phyloP scores from a whole-genome alignment of 148 eudicot genomes.

The Tetragonia tetragonoides region DNA sequence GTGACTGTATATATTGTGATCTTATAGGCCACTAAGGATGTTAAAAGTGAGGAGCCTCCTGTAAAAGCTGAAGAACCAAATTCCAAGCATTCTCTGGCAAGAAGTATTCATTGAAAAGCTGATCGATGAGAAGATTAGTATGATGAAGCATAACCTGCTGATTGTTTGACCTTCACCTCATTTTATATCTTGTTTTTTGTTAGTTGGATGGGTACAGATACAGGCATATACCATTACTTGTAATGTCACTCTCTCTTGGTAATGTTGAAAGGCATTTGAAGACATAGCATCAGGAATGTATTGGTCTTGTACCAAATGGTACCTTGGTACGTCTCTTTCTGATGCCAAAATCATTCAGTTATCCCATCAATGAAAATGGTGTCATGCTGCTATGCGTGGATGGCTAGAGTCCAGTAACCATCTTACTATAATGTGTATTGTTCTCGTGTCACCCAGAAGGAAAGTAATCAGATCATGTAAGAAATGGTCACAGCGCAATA shows the following conservation, averaged over 20 bases:
- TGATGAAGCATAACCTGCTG: slow-evolving; percentile 1
- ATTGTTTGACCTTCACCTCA: slow-evolving; percentile 9
- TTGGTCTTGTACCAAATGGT: too few relatives aligned
- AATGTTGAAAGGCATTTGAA: not conserved
- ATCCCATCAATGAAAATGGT: too few relatives aligned
- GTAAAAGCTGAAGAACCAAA: slow-evolving; percentile 30
- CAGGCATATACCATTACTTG: not conserved
- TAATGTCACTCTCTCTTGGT: not conserved
- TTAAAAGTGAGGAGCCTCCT: slow-evolving; percentile 19
- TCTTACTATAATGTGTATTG: too few relatives aligned
- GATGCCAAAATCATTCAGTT: too few relatives aligned
- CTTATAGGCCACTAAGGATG: slow-evolving; percentile 17
- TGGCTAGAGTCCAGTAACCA: too few relatives aligned
- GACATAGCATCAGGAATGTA: too few relatives aligned
- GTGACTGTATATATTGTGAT: not conserved
- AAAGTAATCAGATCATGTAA: too few relatives aligned
- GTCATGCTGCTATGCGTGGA: too few relatives aligned
- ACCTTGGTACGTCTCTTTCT: too few relatives aligned
- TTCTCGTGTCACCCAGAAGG: too few relatives aligned
- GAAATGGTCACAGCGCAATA: too few relatives aligned
- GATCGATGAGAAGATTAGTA: not conserved
- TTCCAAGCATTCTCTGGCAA: slow-evolving; percentile 42
- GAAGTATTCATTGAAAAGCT: slow-evolving; percentile 33
- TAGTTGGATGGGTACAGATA: not conserved
- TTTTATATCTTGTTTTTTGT: not conserved